Evolutionary conservation across 2,329 filamentous ascomycete genomes (phyloP).

Genomic region (Coniochaeta pulveracea): DNA sequence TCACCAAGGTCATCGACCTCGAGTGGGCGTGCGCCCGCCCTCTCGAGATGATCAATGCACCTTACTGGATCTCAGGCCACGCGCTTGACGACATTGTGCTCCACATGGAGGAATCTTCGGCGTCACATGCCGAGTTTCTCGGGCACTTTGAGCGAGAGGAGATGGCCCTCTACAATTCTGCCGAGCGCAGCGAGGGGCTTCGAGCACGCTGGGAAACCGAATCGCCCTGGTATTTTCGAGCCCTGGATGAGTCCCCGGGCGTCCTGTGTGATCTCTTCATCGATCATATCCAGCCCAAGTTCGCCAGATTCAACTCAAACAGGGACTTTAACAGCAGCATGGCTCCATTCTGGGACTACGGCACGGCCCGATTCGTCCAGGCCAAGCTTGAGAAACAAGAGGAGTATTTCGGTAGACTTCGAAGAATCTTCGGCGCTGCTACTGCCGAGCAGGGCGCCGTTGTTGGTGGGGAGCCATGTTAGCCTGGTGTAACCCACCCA

Average conservation of each 20-base stretch:
- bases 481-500: no score
- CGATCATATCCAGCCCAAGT: constrained; percentile 3
- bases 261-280: constrained; percentile 2
- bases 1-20: constrained; percentile 20
- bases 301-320: neutral
- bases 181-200: neutral
- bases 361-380: neutral
- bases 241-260: neutral
- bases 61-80: constrained; percentile 19
- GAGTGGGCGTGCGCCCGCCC: constrained; percentile 22
- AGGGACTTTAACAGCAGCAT: neutral
- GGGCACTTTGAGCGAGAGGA: constrained; percentile 5
- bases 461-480: no score
- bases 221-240: constrained; percentile 2
- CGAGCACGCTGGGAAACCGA: constrained; percentile 1
- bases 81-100: constrained; percentile 9
- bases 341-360: constrained; percentile 1
- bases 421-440: neutral
- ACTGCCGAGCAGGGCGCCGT: no score
- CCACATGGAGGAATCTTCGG: constrained; percentile 9
- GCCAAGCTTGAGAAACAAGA: neutral
- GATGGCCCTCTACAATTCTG: neutral
- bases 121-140: constrained; percentile 6
- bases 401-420: constrained; percentile 2
- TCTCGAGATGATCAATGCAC: constrained; percentile 17